Evolutionary conservation across 768 basidiomycete genomes (phyloP), one percentile per base, ranked within the genome.

Genomic region (Naganishia antarctica): DNA sequence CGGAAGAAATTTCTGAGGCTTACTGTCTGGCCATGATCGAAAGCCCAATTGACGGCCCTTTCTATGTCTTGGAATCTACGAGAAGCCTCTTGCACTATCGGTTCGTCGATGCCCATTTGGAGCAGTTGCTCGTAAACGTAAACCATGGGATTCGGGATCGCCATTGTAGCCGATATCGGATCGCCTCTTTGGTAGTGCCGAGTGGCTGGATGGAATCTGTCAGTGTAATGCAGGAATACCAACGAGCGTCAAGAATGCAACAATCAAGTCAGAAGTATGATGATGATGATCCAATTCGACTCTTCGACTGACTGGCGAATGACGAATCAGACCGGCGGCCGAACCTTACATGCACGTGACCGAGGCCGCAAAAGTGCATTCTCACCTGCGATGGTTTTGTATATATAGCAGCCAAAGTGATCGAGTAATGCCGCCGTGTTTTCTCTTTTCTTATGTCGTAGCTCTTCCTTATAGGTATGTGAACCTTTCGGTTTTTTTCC

Each of bases 391-490:
- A 44, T 9, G 18, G 13, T 9, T 44, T 44, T 21, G 9, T 57
- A 57, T 57, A 57, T 57, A 57, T 40, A 23, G 2, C n/a, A 3
- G 4, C 18, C 11, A 18, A 44, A 9, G 21, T 40, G 32, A 57
- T 57, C 53, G 53, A 23, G 12, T 57, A 4, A 13, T 37, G 16
- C 21, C 37, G 9, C 16, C 21, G 12, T 34, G 32, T 40, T 11
- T 9, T 57, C 34, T 46, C 15, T 1, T 15, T 44, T 59, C 41
- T 16, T 26, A 12, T n/a, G 16, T 46, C 43, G n/a, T 57, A 53
- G 62, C 62, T 49, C 50, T 53, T 63, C 62, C 62, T 63, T 63
- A 63, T 63, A 63, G 62, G 62, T 63, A 53, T 15, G 62, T n/a
- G n/a, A n/a, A n/a, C n/a, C n/a, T n/a, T n/a, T n/a, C n/a, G n/a